Evolutionary conservation across 2,329 filamentous ascomycete species (phyloP).

Genomic region (Gnomoniopsis sp.): DNA sequence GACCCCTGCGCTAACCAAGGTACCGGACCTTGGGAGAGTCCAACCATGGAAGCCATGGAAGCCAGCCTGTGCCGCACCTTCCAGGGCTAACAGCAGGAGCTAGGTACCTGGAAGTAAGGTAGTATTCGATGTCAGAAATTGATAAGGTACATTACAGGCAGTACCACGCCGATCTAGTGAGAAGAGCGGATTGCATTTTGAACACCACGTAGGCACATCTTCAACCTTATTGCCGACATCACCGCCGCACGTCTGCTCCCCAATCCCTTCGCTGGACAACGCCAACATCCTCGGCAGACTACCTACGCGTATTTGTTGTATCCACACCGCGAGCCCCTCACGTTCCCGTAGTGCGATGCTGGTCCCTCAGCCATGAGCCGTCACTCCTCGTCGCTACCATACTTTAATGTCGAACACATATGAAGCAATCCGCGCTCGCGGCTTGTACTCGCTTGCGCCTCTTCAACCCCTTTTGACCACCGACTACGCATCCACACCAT

Average conservation of each 20-base stretch:
- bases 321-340: background rate
- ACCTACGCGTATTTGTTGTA: background rate
- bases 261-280: background rate
- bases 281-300: background rate
- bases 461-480: slow-evolving; percentile 4
- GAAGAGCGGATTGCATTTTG: background rate
- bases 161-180: background rate
- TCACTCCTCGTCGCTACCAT: slow-evolving; percentile 20
- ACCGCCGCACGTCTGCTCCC: background rate
- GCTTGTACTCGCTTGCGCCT: slow-evolving; percentile 28
- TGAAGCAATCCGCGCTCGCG: slow-evolving; percentile 34
- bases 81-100: no score
- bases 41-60: no score
- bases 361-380: slow-evolving; percentile 25
- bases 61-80: no score
- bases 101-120: no score
- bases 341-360: slow-evolving; percentile 1
- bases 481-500: background rate
- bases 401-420: slow-evolving; percentile 31
- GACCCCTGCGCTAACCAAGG: no score
- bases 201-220: background rate
- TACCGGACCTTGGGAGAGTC: no score
- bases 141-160: background rate
- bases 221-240: background rate
- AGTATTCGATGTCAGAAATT: background rate